Base-by-base conservation (phyloP, 345 rosid genomes). In the Euclidium syriacum region DNA sequence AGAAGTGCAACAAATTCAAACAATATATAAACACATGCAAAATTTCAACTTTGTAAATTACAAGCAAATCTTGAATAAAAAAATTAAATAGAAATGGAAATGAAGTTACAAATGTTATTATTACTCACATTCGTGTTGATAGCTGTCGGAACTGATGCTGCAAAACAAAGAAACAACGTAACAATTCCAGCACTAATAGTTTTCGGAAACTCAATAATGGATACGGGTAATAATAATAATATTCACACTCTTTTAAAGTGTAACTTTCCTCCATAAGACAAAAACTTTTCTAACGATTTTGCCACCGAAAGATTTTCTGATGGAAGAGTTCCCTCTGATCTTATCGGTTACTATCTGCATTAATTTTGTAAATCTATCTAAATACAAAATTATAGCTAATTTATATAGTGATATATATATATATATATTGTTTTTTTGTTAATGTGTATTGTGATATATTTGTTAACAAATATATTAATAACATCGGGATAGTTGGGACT, bases 401-500 rank as follows among this genome's bases (percentile, higher is more conserved):
- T 34, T 44, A 12, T 10, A 30, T 27, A 2, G 2, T 20, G 19
- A 65, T 32, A 32, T 9, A 10, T 5, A 43, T 64, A 6, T 12
- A n/a, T n/a, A n/a, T n/a, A n/a, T n/a, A n/a, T n/a, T n/a, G n/a
- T n/a, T n/a, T n/a, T n/a, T n/a, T n/a, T n/a, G n/a, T n/a, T n/a
- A n/a, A n/a, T n/a, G n/a, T n/a, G n/a, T n/a, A n/a, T n/a, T n/a
- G n/a, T n/a, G n/a, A n/a, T n/a, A n/a, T n/a, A n/a, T n/a, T n/a
- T n/a, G n/a, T n/a, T n/a, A n/a, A n/a, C n/a, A n/a, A n/a, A n/a
- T n/a, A n/a, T 17, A 24, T 4, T 4, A 25, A 4, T 53, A 41
- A n/a, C 52, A 86, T 87, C 68, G 3, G 80, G 74, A 64, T 72
- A 70, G 38, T 24, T 84, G 25, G 86, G 86, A 63, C 60, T 87